These are phyloP conservation scores for Trichophyton simii DNA, from an alignment of 2,329 filamentous ascomycete genomes.

Conservation along the genomic window DNA sequence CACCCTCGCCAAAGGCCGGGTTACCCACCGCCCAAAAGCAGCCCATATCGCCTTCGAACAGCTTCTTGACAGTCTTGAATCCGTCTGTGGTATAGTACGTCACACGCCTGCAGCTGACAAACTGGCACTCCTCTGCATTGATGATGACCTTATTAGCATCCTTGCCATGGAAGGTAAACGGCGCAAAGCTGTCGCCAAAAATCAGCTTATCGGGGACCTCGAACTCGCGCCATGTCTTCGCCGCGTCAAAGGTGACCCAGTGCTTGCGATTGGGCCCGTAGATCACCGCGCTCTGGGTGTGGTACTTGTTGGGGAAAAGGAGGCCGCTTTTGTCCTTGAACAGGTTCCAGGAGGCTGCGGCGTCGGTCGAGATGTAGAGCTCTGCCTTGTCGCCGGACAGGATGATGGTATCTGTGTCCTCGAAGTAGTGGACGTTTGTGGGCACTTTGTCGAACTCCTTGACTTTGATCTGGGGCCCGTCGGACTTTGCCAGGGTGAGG, in stretches of 20 bases:
- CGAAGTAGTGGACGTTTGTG: conserved; percentile 70
- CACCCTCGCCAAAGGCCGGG: conserved; percentile 45
- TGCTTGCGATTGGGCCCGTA: conserved; percentile 58
- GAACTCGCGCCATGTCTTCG: conserved; percentile 70
- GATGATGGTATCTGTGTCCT: conserved; percentile 71
- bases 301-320: conserved; percentile 65
- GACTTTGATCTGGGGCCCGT: conserved; percentile 52
- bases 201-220: conserved; percentile 32
- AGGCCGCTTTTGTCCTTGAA: conserved; percentile 37
- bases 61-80: conserved; percentile 55
- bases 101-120: conserved; percentile 50
- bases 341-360: conserved; percentile 64
- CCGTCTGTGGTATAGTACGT: conserved; percentile 71
- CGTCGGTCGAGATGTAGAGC: conserved; percentile 68
- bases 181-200: conserved; percentile 34
- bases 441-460: conserved; percentile 56
- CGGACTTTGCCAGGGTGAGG: conserved; percentile 36
- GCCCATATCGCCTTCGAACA: conserved; percentile 57
- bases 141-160: conserved; percentile 80
- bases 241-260: conserved; percentile 72
- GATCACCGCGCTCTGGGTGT: conserved; percentile 67
- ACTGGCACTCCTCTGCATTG: conserved; percentile 53
- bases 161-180: conserved; percentile 66
- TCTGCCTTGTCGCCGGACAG: conserved; percentile 45
- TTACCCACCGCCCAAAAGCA: conserved; percentile 83